Evolutionary conservation across 257 asterid genomes (phyloP).

Genomic region (Mentha longifolia): DNA sequence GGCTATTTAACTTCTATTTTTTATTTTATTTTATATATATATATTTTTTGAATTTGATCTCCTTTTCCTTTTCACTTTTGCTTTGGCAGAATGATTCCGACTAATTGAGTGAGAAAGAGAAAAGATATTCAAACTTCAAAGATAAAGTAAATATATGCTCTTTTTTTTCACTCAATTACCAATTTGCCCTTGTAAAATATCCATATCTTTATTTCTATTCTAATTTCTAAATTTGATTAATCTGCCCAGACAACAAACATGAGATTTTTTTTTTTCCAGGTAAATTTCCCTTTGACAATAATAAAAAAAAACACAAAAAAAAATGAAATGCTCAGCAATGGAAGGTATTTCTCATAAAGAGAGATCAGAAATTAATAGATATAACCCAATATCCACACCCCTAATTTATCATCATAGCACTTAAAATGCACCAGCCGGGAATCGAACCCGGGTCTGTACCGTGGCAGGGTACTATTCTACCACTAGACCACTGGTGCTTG

Average conservation of each 20-base stretch:
- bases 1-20: not conserved
- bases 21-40: too few relatives aligned
- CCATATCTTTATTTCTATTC: not conserved
- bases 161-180: slow-evolving; percentile 29
- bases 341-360: too few relatives aligned
- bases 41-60: slow-evolving; percentile 28
- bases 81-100: slow-evolving; percentile 53
- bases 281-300: too few relatives aligned
- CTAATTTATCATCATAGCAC: not conserved
- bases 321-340: too few relatives aligned
- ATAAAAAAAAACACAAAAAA: too few relatives aligned
- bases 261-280: too few relatives aligned
- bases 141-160: slow-evolving; percentile 31
- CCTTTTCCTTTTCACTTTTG: slow-evolving; percentile 43
- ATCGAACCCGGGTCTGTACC: slow-evolving; percentile 99
- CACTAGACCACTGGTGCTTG: slow-evolving; percentile 92
- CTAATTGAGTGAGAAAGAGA: slow-evolving; percentile 31
- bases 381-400: too few relatives aligned
- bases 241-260: too few relatives aligned
- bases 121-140: slow-evolving; percentile 39
- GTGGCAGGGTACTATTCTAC: slow-evolving; percentile 98
- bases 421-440: slow-evolving; percentile 90
- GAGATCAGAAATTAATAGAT: too few relatives aligned
- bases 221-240: too few relatives aligned
- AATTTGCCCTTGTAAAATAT: slow-evolving; percentile 14